Base-by-base conservation (phyloP, 306 rosid species). In the Citrullus mucosospermus region DNA sequence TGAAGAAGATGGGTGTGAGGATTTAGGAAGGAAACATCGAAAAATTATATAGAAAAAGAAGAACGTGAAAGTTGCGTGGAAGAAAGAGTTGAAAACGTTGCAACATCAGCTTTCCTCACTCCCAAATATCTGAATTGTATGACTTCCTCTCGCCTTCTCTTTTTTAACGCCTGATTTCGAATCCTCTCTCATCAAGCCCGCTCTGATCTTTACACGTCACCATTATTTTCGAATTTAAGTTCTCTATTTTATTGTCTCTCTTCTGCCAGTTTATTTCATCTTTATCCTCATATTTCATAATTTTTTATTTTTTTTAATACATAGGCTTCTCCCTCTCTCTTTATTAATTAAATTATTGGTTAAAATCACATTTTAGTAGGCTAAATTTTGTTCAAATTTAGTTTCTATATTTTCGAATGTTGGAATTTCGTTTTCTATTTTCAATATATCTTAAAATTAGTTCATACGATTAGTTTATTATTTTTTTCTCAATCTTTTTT, bases 61-160 rank as follows among this genome's bases (percentile, higher is more conserved):
- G 88, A 86, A 89, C 84, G 97, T 83, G 93, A 88, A 73, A n/a
- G 82, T 87, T 86, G 98, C 97, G 96, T 94, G 98, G 20, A 12
- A 83, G 83, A 73, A 75, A 80, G 80, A 53, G 96, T 79, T 67
- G 61, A 50, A 78, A 90, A 83, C 96, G 93, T 69, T 89, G 72
- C 62, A 80, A 60, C 95, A 85, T 89, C 88, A 34, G 93, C 69
- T 67, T 76, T 57, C 55, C 87, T 78, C 95, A 83, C 78, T 75
- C 76, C 3, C 74, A 87, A 93, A 90, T 93, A 90, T 91, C 98
- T 86, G 12, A 28, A 28, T 5, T 9, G 6, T 53, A 16, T 15
- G 57, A 53, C 57, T 62, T 28, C 22, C 56, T 22, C 28, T 53
- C 2, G 9, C 8, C 57, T 15, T 53, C 54, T 48, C 22, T 13